Evolutionary conservation across 495 filamentous ascomycete genomes (phyloP), one percentile per base, ranked within the genome.

Genomic region (Penicillium waksmanii): DNA sequence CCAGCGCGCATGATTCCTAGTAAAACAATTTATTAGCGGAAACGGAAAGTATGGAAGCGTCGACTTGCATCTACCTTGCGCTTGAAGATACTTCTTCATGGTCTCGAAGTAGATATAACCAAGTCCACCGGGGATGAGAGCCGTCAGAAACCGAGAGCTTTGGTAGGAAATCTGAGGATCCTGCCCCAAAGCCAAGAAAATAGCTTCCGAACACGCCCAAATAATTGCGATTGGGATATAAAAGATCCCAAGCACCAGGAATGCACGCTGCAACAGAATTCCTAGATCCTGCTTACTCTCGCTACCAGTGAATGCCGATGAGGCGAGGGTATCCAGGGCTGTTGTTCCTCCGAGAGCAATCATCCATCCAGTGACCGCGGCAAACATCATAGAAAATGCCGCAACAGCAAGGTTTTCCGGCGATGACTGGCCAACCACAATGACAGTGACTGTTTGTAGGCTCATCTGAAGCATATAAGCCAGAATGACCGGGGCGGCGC

Each of bases 311-410:
- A 90, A 97, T n/a, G 86, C 87, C 17, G 88, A 89, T 1, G 91
- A 94, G 12, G 89, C 91, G 12, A 97, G 78, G 1, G 93, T 97
- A 72, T 97, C 93, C 34, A 97, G 77, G 2, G 93, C 93, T 1
- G 92, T 97, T 2, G 92, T 94, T 6, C 93, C 93, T n/a, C 93
- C 93, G 3, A 97, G 79, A 0, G 87, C 93, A 65, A 97, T 89
- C 52, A 97, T 80, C 93, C 93, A 96, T 1, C 83, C 93, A 1
- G 91, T 94, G 11, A 90, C 85, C 88, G 92, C 90, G 42, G 93
- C 93, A 61, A 96, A 97, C 93, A 96, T 93, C 74, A 94, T 91
- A 0, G 89, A 89, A 73, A 96, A 96, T 9, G 93, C 92, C 6
- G 90, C 88, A 0, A 89, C 89, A 2, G 93, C 89, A 9, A 97